These are phyloP conservation scores for Persicaria maculosa DNA, from an alignment of 148 eudicot genomes.

Conservation along the genomic window DNA sequence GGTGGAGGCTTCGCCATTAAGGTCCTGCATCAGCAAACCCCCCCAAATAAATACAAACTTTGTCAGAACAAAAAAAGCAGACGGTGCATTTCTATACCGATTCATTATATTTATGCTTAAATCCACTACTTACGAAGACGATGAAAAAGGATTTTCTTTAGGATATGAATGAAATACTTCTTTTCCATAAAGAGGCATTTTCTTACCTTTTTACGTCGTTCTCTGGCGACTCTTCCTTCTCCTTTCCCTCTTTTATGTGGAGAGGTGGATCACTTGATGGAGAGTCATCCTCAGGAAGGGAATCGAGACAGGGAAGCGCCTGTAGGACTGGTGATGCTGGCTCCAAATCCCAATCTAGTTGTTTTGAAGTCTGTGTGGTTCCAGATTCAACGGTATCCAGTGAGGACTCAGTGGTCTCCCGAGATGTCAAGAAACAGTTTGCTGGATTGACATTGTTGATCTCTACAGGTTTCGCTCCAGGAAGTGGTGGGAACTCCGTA, in stretches of 20 bases:
- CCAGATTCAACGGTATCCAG: not conserved
- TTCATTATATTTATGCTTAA: too few species aligned
- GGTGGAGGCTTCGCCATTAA: not conserved
- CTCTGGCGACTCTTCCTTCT: not conserved
- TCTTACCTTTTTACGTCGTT: not conserved
- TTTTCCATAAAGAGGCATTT: not conserved
- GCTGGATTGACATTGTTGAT: not conserved
- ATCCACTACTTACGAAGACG: too few species aligned
- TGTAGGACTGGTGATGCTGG: not conserved
- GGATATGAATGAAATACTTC: not conserved
- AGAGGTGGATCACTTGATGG: not conserved
- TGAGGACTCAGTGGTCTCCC: not conserved
- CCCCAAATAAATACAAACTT: not conserved
- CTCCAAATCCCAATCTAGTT: not conserved
- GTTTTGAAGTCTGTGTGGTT: not conserved
- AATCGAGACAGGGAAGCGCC: not conserved
- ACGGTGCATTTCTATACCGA: not conserved
- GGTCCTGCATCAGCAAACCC: not conserved
- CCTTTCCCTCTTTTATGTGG: not conserved
- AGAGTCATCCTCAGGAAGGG: not conserved
- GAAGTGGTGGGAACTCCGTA: constrained; percentile 1
- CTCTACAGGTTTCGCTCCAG: constrained; percentile 1
- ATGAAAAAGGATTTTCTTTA: too few species aligned
- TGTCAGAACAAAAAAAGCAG: not conserved
- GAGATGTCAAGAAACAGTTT: not conserved